Conservation (phyloP, 2,329 filamentous ascomycete genomes). For the Neonectria coccinea region DNA sequence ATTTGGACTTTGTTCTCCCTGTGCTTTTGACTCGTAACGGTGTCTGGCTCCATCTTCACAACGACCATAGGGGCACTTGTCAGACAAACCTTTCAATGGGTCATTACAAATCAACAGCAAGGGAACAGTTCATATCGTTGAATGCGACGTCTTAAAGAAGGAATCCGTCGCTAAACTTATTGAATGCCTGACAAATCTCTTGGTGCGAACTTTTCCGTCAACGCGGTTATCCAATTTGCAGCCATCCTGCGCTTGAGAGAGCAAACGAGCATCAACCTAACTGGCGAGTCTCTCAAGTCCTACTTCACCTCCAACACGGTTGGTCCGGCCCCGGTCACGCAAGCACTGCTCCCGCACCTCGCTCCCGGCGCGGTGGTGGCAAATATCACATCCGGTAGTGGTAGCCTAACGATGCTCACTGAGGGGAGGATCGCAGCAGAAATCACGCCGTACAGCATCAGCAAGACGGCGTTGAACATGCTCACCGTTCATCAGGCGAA, state of each 20-base stretch:
- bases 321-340: background rate
- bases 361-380: background rate
- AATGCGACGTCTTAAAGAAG: background rate
- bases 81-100: background rate
- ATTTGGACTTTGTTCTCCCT: too few species aligned
- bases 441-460: slow-evolving; percentile 5
- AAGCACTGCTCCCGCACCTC: slow-evolving; percentile 1
- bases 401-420: background rate
- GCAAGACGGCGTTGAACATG: slow-evolving; percentile 11
- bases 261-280: background rate
- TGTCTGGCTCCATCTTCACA: too few species aligned
- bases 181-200: background rate
- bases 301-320: background rate
- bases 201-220: background rate
- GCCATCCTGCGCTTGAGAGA: slow-evolving; percentile 2
- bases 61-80: too few species aligned
- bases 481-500: slow-evolving; percentile 6
- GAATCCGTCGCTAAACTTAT: background rate
- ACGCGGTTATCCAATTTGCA: background rate
- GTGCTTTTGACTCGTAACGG: too few species aligned
- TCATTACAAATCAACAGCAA: background rate
- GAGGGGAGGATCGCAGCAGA: background rate
- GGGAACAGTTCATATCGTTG: background rate
- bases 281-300: background rate
- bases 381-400: background rate